phyloP scores from a whole-genome alignment of 1,284 basidiomycete genomes.

The Meira nashicola region DNA sequence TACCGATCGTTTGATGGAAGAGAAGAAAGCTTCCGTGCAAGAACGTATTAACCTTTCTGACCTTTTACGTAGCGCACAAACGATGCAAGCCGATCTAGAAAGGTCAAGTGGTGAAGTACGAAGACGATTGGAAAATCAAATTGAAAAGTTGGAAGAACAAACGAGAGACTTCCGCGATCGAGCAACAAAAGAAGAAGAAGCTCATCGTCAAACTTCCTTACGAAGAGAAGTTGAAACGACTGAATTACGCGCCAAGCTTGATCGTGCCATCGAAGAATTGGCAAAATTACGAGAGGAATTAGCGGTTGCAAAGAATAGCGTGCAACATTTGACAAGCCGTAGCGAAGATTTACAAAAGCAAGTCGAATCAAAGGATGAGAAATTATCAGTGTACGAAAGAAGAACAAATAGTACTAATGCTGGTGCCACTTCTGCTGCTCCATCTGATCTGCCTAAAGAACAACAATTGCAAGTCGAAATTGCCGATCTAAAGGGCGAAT shows the following conservation, averaged over 20 bases:
- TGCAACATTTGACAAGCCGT: slow-evolving; percentile 72
- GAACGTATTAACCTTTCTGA: slow-evolving; percentile 80
- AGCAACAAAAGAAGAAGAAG: slow-evolving; percentile 73
- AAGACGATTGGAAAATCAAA: slow-evolving; percentile 70
- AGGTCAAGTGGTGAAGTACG: slow-evolving; percentile 74
- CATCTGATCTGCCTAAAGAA: slow-evolving; percentile 59
- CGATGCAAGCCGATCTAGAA: slow-evolving; percentile 81
- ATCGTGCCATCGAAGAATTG: slow-evolving; percentile 68
- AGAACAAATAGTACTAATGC: slow-evolving; percentile 54
- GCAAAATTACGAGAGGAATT: slow-evolving; percentile 69
- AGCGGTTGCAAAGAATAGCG: slow-evolving; percentile 71
- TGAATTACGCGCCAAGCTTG: slow-evolving; percentile 69
- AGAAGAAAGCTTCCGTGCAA: slow-evolving; percentile 71
- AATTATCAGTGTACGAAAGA: slow-evolving; percentile 78
- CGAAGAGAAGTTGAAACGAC: slow-evolving; percentile 76
- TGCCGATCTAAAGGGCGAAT: slow-evolving; percentile 58
- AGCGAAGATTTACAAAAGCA: slow-evolving; percentile 68
- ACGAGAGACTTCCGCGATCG: slow-evolving; percentile 72
- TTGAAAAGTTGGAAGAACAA: slow-evolving; percentile 61
- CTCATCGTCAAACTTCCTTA: slow-evolving; percentile 65
- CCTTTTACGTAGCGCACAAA: slow-evolving; percentile 78
- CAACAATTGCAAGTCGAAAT: slow-evolving; percentile 78
- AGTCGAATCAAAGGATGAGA: slow-evolving; percentile 71
- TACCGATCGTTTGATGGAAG: slow-evolving; percentile 63
- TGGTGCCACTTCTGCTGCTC: slow-evolving; percentile 27